A percentile compares a stretch with the other conserved stretches of the same genome.
Evolutionary conservation across 2,329 filamentous ascomycete species (phyloP).

Genomic region (Stemphylium vesicarium): DNA sequence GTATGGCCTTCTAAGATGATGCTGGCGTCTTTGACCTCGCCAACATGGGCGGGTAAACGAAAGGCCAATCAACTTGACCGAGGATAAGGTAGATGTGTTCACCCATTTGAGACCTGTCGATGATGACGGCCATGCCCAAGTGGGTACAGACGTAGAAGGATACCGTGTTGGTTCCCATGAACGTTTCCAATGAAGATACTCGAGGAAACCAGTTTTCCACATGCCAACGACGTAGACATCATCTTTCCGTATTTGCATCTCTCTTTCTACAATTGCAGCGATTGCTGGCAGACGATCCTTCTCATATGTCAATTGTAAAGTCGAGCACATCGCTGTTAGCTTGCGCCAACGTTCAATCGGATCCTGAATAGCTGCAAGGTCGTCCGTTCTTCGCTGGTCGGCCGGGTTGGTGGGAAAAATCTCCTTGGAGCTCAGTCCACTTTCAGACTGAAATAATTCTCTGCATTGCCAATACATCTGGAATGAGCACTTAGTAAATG

Average conservation of each 20-base stretch:
- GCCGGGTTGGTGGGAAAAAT: not conserved
- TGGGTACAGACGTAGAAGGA: no score
- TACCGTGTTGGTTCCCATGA: no score
- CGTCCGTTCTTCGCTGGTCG: not conserved
- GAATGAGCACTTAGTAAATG: no score
- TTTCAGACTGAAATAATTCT: not conserved
- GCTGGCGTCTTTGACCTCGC: not conserved
- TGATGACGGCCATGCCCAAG: not conserved
- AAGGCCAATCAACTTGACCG: not conserved
- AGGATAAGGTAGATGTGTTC: fast-evolving
- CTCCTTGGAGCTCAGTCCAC: not conserved
- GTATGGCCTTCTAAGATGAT: not conserved
- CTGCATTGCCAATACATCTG: not conserved
- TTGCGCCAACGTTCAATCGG: not conserved
- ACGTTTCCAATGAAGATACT: not conserved
- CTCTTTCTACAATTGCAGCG: not conserved
- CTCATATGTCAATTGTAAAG: not conserved
- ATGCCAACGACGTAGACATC: not conserved
- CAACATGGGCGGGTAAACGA: not conserved
- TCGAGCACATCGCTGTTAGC: not conserved
- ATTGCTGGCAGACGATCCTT: not conserved
- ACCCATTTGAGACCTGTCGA: fast-evolving
- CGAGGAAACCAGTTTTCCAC: not conserved
- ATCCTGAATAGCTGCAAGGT: not conserved
- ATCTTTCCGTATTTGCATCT: not conserved